These are phyloP conservation scores for Peribolospora baueri DNA, from an alignment of 768 basidiomycete genomes.

Conservation along the genomic window DNA sequence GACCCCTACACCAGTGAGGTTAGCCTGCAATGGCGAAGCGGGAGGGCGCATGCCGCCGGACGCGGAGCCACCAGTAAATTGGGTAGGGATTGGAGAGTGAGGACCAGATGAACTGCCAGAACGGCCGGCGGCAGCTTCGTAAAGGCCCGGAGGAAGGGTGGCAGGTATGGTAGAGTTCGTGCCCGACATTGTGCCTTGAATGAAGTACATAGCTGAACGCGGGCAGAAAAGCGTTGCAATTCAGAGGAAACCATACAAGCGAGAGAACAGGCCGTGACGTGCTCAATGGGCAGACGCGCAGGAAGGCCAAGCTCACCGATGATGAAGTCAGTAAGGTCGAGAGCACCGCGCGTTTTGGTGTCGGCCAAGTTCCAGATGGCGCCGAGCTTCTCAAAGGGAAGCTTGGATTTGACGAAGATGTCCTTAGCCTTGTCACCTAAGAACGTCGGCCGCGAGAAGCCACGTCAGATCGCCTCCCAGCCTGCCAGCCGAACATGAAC, in stretches of 20 bases:
- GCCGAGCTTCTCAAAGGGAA: conserved; percentile 60
- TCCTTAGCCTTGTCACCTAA: conserved; percentile 66
- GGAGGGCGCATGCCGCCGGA: conserved; percentile 10
- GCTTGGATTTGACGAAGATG: conserved; percentile 72
- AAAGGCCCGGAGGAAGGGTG: conserved; percentile 53
- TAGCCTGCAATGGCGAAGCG: too few relatives aligned
- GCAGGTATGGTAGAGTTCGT: conserved; percentile 40
- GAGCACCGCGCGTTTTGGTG: conserved; percentile 64
- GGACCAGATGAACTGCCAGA: conserved; percentile 33
- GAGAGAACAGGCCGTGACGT: too few relatives aligned
- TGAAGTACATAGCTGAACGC: conserved; percentile 32
- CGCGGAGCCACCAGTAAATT: conserved; percentile 3
- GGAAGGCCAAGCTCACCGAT: conserved; percentile 41
- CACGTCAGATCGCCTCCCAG: conserved; percentile 1
- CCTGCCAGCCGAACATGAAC: background rate
- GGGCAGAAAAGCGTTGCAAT: too few relatives aligned
- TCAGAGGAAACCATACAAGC: background rate
- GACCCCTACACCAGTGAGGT: background rate
- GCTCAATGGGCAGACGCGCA: background rate
- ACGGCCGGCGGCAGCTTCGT: conserved; percentile 41
- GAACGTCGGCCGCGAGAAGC: background rate
- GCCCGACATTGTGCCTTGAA: conserved; percentile 71
- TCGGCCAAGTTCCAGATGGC: conserved; percentile 96
- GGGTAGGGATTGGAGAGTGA: conserved; percentile 15
- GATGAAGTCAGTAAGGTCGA: conserved; percentile 77